Conservation (phyloP, 495 filamentous ascomycete species). For the Cercophora samala region DNA sequence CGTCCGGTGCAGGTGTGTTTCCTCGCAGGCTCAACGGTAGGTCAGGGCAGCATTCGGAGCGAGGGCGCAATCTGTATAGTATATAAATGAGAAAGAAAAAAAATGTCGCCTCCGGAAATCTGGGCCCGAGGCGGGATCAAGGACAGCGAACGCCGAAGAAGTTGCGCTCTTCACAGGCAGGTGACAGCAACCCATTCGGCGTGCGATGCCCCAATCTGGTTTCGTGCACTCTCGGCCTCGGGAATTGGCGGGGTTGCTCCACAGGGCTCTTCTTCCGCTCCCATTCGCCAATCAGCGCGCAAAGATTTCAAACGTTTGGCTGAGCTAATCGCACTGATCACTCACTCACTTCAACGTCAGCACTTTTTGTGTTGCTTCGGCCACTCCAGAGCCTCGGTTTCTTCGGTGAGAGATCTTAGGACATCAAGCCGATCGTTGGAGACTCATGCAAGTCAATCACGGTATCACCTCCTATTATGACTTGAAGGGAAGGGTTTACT, state of each 20-base stretch:
- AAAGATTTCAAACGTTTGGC: conserved; percentile 22
- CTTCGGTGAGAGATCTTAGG: too few species aligned
- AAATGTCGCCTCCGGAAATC: conserved; percentile 20
- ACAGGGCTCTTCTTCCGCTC: neutral
- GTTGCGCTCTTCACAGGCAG: conserved; percentile 1
- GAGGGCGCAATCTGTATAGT: neutral
- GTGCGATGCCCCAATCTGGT: conserved; percentile 1
- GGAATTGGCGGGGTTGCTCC: conserved; percentile 21
- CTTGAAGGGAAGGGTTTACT: too few species aligned
- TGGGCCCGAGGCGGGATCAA: conserved; percentile 3
- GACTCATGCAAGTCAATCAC: too few species aligned
- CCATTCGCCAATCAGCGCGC: conserved; percentile 25
- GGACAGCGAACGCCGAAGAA: conserved; percentile 1
- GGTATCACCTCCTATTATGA: too few species aligned
- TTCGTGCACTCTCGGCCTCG: conserved; percentile 16
- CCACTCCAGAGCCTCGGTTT: neutral
- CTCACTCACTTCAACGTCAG: neutral
- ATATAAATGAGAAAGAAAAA: conserved; percentile 10
- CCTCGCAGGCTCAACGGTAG: neutral
- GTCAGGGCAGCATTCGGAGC: conserved; percentile 6
- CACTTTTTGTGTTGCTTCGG: neutral
- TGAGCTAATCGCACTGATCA: conserved; percentile 13
- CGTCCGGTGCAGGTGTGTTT: too few species aligned
- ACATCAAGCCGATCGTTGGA: too few species aligned
- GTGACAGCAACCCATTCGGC: conserved; percentile 5